phyloP scores from a whole-genome alignment of 495 filamentous ascomycete genomes.

The Ramalina peruviana region DNA sequence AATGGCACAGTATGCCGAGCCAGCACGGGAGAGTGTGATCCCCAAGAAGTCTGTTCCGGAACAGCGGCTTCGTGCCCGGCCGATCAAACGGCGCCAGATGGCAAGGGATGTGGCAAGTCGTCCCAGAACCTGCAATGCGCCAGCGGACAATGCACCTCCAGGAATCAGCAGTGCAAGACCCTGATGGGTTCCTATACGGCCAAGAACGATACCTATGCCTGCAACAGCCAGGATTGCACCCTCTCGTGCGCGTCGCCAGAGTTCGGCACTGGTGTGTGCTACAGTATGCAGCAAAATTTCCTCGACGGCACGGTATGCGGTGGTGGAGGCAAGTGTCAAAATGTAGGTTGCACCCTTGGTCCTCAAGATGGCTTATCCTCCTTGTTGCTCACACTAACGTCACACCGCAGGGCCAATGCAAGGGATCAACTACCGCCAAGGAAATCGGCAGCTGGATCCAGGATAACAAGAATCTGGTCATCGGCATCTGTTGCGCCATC shows the following conservation, averaged over 20 bases:
- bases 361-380: neutral
- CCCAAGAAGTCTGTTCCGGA: conserved; percentile 70
- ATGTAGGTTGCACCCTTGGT: conserved; percentile 27
- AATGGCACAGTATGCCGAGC: conserved; percentile 60
- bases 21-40: conserved; percentile 68
- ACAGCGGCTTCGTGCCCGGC: conserved; percentile 55
- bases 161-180: conserved; percentile 77
- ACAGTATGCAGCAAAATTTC: conserved; percentile 77
- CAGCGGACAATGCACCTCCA: conserved; percentile 87
- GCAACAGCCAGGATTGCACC: conserved; percentile 55
- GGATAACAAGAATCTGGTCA: conserved; percentile 59
- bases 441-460: conserved; percentile 53
- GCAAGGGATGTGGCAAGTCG: conserved; percentile 47
- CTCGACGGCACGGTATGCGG: conserved; percentile 83
- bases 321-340: conserved; percentile 63
- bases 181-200: conserved; percentile 67
- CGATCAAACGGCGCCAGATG: conserved; percentile 57
- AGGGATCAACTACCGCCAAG: conserved; percentile 44
- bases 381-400: neutral
- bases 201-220: conserved; percentile 71
- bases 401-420: conserved; percentile 40
- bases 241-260: conserved; percentile 64
- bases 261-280: conserved; percentile 50
- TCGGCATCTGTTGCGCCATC: conserved; percentile 54
- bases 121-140: conserved; percentile 57